Evolutionary conservation across 1,284 basidiomycete species (phyloP).

Genomic region (Vanrija pseudolonga): DNA sequence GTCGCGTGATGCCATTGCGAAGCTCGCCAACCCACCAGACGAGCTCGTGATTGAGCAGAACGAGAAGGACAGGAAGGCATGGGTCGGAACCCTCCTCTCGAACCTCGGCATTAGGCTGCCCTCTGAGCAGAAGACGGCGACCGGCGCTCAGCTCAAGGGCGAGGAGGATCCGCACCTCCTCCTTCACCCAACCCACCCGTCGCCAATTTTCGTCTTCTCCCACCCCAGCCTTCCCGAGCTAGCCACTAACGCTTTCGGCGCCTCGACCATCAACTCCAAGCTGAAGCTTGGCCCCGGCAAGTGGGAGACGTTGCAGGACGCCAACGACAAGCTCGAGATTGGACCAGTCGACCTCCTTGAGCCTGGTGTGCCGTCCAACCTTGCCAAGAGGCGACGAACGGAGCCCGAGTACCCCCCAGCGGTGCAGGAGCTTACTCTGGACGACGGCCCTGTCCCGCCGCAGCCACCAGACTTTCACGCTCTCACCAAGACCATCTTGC

Average conservation of each 20-base stretch:
- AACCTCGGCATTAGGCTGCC: slow-evolving; percentile 39
- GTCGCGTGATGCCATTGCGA: slow-evolving; percentile 46
- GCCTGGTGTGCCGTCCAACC: slow-evolving; percentile 36
- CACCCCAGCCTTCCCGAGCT: slow-evolving; percentile 38
- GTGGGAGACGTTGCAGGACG: slow-evolving; percentile 54
- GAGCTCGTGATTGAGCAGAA: slow-evolving; percentile 32
- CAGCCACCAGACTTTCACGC: slow-evolving; percentile 45
- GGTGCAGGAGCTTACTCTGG: slow-evolving; percentile 15
- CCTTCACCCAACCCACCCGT: slow-evolving; percentile 46
- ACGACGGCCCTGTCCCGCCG: slow-evolving; percentile 53
- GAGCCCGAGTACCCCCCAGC: slow-evolving; percentile 39
- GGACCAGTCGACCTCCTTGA: slow-evolving; percentile 42
- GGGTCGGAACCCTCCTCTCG: slow-evolving; percentile 36
- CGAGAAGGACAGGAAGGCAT: slow-evolving; percentile 42
- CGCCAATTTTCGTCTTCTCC: slow-evolving; percentile 43
- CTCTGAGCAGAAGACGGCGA: background rate
- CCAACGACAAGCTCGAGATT: slow-evolving; percentile 67
- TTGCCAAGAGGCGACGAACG: slow-evolving; percentile 40
- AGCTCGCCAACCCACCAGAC: slow-evolving; percentile 25
- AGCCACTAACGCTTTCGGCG: slow-evolving; percentile 10
- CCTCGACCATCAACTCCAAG: slow-evolving; percentile 23
- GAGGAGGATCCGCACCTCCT: slow-evolving; percentile 40
- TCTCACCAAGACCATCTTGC: slow-evolving; percentile 37
- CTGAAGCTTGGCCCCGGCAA: slow-evolving; percentile 28
- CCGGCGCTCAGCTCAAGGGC: background rate